Base-by-base conservation (phyloP, 441 rosid species). In the Populus tomentosa region DNA sequence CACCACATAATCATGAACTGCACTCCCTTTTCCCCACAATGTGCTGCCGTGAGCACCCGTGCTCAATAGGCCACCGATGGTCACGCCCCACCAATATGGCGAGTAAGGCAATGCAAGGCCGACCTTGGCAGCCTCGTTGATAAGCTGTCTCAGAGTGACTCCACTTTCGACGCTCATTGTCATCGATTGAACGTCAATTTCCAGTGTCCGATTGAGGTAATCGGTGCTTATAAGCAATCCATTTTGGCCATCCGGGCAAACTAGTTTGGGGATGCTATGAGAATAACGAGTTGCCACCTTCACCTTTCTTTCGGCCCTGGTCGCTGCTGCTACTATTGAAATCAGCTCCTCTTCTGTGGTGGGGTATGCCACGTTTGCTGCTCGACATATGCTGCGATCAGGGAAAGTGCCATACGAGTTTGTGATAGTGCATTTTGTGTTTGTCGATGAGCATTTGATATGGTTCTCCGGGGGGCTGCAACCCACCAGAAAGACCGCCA, bases 81-180 rank as follows among this genome's bases (percentile, higher is more conserved):
- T 92, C 20, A 92, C 32, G 1, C 98, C 98, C 96, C 94, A 94
- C 98, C 98, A 92, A 67, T 94, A 94, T 2, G 97, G 98, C n/a
- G 92, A 70, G 70, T 94, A 86, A 0, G 98, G 94, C 76, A 94
- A 83, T 0, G 97, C 95, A 23, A 92, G 71, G 46, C 92, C 91
- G 3, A 80, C 87, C 70, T 86, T 81, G 30, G 92, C 93, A 0
- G 92, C 93, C 53, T 83, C 93, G 18, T 78, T 46, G 3, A 94
- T 91, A 8, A 94, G 40, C 81, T 90, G 88, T 77, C 92, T 85
- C 74, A 90, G 84, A 8, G 95, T 87, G 7, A 89, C 89, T 0
- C 97, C 98, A 53, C 93, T 87, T 85, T 90, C 90, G 40, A 91
- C 90, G 2, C 80, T 86, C 79, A 92, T 82, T 7, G 85, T 89